Evolutionary conservation across 495 filamentous ascomycete species (phyloP), one percentile per base, ranked within the genome.

Genomic region (Rhypophila decipiens): DNA sequence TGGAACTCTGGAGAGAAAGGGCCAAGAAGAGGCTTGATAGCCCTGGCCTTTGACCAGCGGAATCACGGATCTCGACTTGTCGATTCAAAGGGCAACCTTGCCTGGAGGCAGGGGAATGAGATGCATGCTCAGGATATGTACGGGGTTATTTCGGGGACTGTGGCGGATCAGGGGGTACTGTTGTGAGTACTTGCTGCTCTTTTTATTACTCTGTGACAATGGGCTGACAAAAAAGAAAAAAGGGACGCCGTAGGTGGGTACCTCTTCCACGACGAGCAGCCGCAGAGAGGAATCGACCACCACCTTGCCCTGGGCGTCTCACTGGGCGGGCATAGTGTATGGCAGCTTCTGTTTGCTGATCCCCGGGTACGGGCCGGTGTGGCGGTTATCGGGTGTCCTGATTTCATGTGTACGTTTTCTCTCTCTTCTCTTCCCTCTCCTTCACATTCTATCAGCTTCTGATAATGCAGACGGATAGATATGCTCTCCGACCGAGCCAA

Each of bases 121-220:
- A 79, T 74, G 5, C 93, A 98, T 73, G 90, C 87, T 18, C 79
- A 84, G 56, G 90, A 96, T 58, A 91, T 95, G 87, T 91, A 90
- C 60, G 78, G 56, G 23, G 61, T 52, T 38, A 61, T 66, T 51
- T 65, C 61, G 43, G 89, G 88, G 39, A 90, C 87, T 7, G 83
- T 87, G 12, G 62, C 72, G 15, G 93, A 97, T 62, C 80, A 83
- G 10, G 83, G 78, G 42, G 46, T 55, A 18, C 33, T 64, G 46
- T 12, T 64, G 59, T 62, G 24, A 39, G 57, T 62, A 29, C 47
- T 10, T 37, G 1, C 9, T 23, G 12, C 38, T 31, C 23, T 38
- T 33, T 18, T 11, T 22, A 15, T 7, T 23, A 22, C 19, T 40
- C 38, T 31, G 4, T 40, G 35, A 10, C 15, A 12, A 5, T 18